Evolutionary conservation across 441 rosid genomes (phyloP), one percentile per base, ranked within the genome.

Genomic region (Biscutella laevigata): DNA sequence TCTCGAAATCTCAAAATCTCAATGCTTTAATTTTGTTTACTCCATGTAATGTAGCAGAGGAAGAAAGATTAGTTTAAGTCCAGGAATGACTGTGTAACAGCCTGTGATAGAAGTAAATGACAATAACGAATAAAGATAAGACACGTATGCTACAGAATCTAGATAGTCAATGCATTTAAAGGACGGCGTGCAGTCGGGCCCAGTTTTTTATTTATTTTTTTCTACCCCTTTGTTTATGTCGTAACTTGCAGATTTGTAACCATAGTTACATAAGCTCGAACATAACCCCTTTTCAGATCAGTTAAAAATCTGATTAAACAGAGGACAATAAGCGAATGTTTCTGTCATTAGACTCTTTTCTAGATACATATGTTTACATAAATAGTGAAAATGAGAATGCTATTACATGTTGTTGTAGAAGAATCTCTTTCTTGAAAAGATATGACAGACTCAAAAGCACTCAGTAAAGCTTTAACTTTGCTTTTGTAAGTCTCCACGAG

Each of bases 361-460:
- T 25, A 25, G 5, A 25, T 57, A 45, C 22, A 47, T 26, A 46
- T 11, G 53, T 38, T 19, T 27, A 36, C 44, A 37, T n/a, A n/a
- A n/a, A n/a, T n/a, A n/a, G n/a, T n/a, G n/a, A n/a, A n/a, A n/a
- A n/a, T n/a, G n/a, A n/a, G n/a, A n/a, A n/a, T n/a, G n/a, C n/a
- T n/a, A n/a, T n/a, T n/a, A n/a, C n/a, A n/a, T n/a, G 70, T 34
- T 39, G 33, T 40, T 27, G 44, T 49, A 29, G 76, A 57, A 51
- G 85, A 73, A 40, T 75, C 72, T 33, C 15, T 55, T 32, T 80
- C 90, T 64, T 86, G 94, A 34, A 88, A 85, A 30, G 92, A 88
- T 60, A 94, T 88, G 59, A 89, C 90, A 4, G 95, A 74, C 73
- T 92, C 97, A 53, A 92, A 92, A 46, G 97, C 99, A 27, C 94